Percentiles rank a stretch among this genome's conserved stretches.
These are phyloP conservation scores for Balakata baccata DNA, from an alignment of 345 rosid genomes.

Conservation along the genomic window DNA sequence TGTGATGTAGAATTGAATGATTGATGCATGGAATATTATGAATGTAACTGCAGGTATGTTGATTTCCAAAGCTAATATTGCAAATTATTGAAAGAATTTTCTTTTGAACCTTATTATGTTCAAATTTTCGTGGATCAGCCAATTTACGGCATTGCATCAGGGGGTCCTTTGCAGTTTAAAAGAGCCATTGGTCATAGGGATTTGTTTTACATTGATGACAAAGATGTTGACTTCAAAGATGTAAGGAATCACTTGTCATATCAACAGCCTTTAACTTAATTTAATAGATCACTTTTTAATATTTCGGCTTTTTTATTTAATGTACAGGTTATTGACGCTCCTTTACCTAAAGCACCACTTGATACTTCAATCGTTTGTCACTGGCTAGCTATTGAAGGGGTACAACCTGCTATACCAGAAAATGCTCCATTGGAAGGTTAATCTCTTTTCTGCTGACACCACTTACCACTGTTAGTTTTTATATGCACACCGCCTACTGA, in stretches of 20 bases:
- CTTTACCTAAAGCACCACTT: slow-evolving; percentile 92
- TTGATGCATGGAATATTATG: background rate
- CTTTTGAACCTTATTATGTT: slow-evolving; percentile 15
- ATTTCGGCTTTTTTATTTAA: slow-evolving; percentile 18
- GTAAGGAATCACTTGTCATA: slow-evolving; percentile 44
- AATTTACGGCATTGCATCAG: slow-evolving; percentile 73
- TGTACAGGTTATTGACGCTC: slow-evolving; percentile 86
- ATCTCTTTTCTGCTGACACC: slow-evolving; percentile 16
- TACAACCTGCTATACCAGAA: slow-evolving; percentile 94
- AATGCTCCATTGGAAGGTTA: slow-evolving; percentile 87
- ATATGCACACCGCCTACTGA: too few relatives aligned
- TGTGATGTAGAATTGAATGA: slow-evolving; percentile 2
- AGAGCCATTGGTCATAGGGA: slow-evolving; percentile 86
- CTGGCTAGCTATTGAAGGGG: slow-evolving; percentile 99
- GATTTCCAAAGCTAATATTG: background rate
- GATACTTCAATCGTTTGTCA: slow-evolving; percentile 80
- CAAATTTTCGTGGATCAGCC: slow-evolving; percentile 54
- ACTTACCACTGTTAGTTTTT: background rate
- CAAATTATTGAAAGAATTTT: background rate
- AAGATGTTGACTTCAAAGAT: slow-evolving; percentile 88
- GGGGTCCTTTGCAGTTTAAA: slow-evolving; percentile 76
- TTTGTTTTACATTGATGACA: slow-evolving; percentile 88
- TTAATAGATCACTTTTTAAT: slow-evolving; percentile 7
- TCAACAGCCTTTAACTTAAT: slow-evolving; percentile 4
- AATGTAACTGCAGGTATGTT: background rate